Evolutionary conservation across 495 filamentous ascomycete species (phyloP).

Genomic region (Margaritispora aquatica): DNA sequence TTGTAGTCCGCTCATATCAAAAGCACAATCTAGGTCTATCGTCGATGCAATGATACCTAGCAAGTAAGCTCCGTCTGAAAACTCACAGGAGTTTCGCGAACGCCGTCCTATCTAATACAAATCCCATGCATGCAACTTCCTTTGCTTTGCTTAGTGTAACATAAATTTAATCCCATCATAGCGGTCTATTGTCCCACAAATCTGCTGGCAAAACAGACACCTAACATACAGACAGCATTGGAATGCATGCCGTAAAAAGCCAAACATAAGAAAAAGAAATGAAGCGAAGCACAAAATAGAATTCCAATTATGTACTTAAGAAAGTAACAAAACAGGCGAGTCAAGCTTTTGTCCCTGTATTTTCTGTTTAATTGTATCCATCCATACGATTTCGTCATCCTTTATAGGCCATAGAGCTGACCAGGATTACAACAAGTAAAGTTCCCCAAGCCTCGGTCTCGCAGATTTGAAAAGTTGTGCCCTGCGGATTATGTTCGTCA

Average conservation of each 20-base stretch:
- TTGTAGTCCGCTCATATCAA: no score
- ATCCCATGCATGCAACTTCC: not conserved
- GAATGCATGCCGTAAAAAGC: not conserved
- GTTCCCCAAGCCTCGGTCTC: not conserved
- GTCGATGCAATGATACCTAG: no score
- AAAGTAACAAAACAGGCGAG: not conserved
- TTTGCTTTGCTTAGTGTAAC: not conserved
- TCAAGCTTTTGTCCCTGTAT: not conserved
- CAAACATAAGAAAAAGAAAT: not conserved
- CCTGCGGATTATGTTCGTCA: not conserved
- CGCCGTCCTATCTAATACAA: not conserved
- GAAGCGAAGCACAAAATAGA: not conserved
- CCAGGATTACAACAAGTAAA: constrained; percentile 1
- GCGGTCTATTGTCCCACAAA: not conserved
- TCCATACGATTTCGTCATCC: not conserved
- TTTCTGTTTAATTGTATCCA: not conserved
- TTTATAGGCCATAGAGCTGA: not conserved
- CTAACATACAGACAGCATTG: not conserved
- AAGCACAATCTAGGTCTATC: no score
- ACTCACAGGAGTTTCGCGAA: no score
- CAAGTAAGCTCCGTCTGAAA: no score
- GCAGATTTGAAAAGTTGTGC: not conserved
- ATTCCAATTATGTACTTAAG: not conserved
- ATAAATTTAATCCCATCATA: not conserved
- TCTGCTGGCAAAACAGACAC: not conserved